Evolutionary conservation across 2,329 filamentous ascomycete genomes (phyloP).

Genomic region (Stemphylium beticola): DNA sequence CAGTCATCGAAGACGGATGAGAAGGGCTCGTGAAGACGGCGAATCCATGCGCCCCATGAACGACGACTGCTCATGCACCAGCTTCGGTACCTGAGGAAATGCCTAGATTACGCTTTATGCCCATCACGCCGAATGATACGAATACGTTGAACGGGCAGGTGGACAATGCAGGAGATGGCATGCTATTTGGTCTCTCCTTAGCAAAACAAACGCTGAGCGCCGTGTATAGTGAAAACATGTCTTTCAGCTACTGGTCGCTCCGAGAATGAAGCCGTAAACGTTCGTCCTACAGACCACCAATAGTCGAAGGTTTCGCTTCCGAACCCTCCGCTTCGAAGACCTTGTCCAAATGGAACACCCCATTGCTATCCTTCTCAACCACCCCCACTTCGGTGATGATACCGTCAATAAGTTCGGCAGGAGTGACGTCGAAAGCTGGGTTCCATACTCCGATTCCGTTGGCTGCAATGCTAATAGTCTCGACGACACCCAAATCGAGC

Average conservation of each 20-base stretch:
- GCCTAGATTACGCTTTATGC: neutral
- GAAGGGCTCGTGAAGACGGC: constrained; percentile 20
- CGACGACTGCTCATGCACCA: neutral
- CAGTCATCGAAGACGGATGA: constrained; percentile 19
- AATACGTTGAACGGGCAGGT: neutral
- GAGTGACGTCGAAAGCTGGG: constrained; percentile 95
- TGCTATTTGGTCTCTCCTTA: neutral
- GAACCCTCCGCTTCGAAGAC: constrained; percentile 46
- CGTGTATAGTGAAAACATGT: neutral
- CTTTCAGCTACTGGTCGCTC: neutral
- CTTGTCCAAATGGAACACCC: constrained; percentile 66
- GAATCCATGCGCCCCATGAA: neutral
- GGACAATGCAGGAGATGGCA: neutral
- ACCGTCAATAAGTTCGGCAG: constrained; percentile 84
- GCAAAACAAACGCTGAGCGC: neutral
- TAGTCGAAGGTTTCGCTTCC: constrained; percentile 38
- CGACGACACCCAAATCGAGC: constrained; percentile 67
- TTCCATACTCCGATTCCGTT: constrained; percentile 89
- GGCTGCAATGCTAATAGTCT: constrained; percentile 79
- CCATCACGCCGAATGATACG: neutral
- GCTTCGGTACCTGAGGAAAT: neutral
- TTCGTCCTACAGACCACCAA: constrained; percentile 37
- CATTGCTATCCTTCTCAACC: constrained; percentile 75
- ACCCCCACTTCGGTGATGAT: constrained; percentile 93
- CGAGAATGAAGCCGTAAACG: too few species aligned